These are phyloP conservation scores for Nicotiana rustica DNA, from an alignment of 305 asterid genomes.

Conservation along the genomic window DNA sequence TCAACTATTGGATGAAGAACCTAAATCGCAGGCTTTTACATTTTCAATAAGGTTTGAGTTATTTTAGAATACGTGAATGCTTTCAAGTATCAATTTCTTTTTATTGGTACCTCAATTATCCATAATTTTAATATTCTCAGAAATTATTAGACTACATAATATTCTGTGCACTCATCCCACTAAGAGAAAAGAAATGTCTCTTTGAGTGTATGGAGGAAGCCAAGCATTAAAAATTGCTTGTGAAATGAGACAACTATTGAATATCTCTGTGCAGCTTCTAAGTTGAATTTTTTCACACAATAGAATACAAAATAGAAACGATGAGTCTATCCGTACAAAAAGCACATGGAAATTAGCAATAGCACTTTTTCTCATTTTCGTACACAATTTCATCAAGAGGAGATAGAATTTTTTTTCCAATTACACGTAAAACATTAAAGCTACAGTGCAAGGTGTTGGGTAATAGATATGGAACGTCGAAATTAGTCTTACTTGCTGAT, in stretches of 20 bases:
- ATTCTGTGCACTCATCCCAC: not conserved
- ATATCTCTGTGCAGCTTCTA: not conserved
- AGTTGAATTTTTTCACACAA: not conserved
- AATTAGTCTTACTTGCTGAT: constrained; percentile 49
- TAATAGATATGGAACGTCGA: not conserved
- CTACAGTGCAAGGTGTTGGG: not conserved
- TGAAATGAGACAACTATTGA: constrained; percentile 1
- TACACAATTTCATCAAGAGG: not conserved
- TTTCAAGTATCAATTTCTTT: not conserved
- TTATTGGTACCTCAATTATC: not conserved
- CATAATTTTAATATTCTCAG: not conserved
- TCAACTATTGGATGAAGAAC: not conserved
- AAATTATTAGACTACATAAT: not conserved
- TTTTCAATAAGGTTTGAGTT: not conserved
- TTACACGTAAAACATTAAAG: not conserved
- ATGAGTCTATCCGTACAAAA: not conserved
- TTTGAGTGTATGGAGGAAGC: not conserved
- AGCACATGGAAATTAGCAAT: not conserved
- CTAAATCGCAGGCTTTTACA: not conserved
- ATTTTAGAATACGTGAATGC: not conserved
- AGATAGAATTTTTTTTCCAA: not conserved
- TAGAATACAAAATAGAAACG: not conserved
- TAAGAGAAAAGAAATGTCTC: not conserved
- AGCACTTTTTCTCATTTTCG: not conserved
- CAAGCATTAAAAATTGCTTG: not conserved